Percentiles rank a stretch among this genome's conserved stretches.
These are phyloP conservation scores for Melastoma candidum DNA, from an alignment of 441 rosid genomes.

Conservation along the genomic window DNA sequence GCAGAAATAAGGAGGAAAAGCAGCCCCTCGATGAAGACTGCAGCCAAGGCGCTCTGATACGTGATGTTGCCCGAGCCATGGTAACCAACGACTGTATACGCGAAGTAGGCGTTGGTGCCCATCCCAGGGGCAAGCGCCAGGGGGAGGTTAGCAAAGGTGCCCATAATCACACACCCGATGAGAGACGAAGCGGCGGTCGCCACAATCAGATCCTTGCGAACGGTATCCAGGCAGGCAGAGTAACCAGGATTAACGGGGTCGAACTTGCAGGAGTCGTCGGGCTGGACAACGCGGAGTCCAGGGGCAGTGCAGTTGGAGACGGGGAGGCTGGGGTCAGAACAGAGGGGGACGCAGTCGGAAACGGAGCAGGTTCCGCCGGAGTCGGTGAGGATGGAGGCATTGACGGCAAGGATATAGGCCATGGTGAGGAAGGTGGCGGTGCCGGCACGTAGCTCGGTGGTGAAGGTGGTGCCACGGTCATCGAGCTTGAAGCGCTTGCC, in stretches of 20 bases:
- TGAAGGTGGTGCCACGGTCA: neutral
- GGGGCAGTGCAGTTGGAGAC: conserved; percentile 49
- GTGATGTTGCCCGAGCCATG: conserved; percentile 85
- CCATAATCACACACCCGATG: conserved; percentile 78
- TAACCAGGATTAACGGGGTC: conserved; percentile 86
- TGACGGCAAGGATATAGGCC: conserved; percentile 5
- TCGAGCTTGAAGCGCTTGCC: conserved; percentile 3
- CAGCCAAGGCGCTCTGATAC: conserved; percentile 60
- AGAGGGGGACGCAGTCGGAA: conserved; percentile 68
- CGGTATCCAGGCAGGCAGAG: conserved; percentile 43
- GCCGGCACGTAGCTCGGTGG: neutral
- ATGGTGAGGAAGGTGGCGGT: conserved; percentile 11
- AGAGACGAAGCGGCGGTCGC: conserved; percentile 76
- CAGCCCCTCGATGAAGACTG: conserved; percentile 69
- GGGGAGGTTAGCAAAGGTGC: conserved; percentile 72
- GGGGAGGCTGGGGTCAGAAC: conserved; percentile 44
- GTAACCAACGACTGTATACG: conserved; percentile 87
- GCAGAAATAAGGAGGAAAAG: conserved; percentile 67
- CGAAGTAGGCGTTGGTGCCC: conserved; percentile 89
- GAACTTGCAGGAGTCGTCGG: conserved; percentile 62
- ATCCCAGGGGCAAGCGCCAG: conserved; percentile 89
- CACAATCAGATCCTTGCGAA: conserved; percentile 75
- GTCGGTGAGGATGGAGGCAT: conserved; percentile 24
- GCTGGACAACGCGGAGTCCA: conserved; percentile 33
- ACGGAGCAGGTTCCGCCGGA: conserved; percentile 89